Base-by-base conservation (phyloP, 768 basidiomycete species). In the Pisolithus tinctorius region DNA sequence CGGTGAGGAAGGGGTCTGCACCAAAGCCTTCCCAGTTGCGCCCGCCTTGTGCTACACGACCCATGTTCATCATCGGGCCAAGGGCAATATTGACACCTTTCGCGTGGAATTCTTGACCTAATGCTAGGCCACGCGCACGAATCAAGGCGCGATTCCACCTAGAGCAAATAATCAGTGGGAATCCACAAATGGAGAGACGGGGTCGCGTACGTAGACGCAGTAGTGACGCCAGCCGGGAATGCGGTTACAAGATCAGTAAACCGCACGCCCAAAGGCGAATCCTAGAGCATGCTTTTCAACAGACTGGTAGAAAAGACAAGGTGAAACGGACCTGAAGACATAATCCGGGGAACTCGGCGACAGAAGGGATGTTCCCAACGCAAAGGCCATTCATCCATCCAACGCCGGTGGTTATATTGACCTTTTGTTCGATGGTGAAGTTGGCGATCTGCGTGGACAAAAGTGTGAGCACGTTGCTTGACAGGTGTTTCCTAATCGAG, bases 11-110 rank as follows among this genome's bases (percentile, higher is more conserved):
- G 0, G 93, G 93, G 64, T 96, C 93, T 9, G 79, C 90, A 29
- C 93, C 92, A 52, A 93, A 93, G n/a, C 90, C 91, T 74, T 95
- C 93, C 89, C 91, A 95, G 67, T 93, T 92, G 27, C 93, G 75
- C 16, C 93, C 93, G 6, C 86, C 90, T 56, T 80, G 74, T 3
- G 87, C 83, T 17, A 84, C 68, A 16, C 88, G 80, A 1, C 85
- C 88, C 73, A 94, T 79, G 63, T 93, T 93, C 82, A 90, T 93
- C 85, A 88, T 88, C 0, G 90, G 79, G 27, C 77, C 80, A 6
- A 94, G 76, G 9, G 83, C 85, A 45, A 94, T 71, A 58, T 96
- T 80, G 43, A 89, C 83, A 23, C 94, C 94, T 63, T 94, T 93
- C 26, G 80, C 82, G 51, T 75, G 75, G 69, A 89, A 86, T 64